These are phyloP conservation scores for Suillus subluteus DNA, from an alignment of 768 basidiomycete species.

Conservation along the genomic window DNA sequence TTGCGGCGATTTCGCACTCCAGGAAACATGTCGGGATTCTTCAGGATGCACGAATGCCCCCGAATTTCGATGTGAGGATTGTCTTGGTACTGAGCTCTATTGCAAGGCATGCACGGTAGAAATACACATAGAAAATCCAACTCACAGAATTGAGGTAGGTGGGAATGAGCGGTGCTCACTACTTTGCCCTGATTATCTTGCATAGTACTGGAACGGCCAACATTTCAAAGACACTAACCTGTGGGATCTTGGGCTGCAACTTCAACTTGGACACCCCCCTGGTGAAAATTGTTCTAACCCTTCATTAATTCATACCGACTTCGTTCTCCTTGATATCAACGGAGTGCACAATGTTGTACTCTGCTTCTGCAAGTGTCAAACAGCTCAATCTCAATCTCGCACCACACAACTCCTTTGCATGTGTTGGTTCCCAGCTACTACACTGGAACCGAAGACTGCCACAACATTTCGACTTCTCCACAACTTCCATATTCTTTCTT, in stretches of 20 bases:
- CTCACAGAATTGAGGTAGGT: slow-evolving; percentile 20
- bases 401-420: background rate
- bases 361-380: no score
- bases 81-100: slow-evolving; percentile 14
- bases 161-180: no score
- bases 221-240: no score
- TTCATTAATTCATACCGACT: no score
- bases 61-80: slow-evolving; percentile 17
- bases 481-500: slow-evolving; percentile 35
- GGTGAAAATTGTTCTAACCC: no score
- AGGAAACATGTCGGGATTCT: slow-evolving; percentile 1
- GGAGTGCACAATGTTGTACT: no score
- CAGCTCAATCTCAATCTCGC: no score
- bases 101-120: slow-evolving; percentile 12
- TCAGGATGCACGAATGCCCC: background rate
- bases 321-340: no score
- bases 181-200: no score
- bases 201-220: no score
- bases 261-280: no score
- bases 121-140: slow-evolving; percentile 17
- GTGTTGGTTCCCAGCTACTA: slow-evolving; percentile 36
- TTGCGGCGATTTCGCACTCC: background rate
- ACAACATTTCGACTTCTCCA: slow-evolving; percentile 35
- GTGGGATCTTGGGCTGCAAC: no score
- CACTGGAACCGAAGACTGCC: slow-evolving; percentile 28